Evolutionary conservation across 2,329 filamentous ascomycete species (phyloP), one percentile per base, ranked within the genome.

Genomic region (Aspergillus tanneri): DNA sequence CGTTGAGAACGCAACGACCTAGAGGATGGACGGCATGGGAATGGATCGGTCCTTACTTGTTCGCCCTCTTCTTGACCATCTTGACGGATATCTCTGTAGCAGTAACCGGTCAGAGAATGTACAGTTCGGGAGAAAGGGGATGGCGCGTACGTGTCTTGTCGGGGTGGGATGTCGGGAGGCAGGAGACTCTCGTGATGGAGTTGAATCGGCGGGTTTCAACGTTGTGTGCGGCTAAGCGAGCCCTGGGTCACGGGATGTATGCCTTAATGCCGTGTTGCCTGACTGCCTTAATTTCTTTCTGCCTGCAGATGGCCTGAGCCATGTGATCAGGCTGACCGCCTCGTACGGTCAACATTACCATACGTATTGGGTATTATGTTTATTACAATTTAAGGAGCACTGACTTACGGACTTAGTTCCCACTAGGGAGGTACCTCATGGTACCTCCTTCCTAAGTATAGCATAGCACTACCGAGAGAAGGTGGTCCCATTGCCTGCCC

Each of bases 31-130:
- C 59, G 54, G 61, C 48, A 60, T 58, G 30, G 18, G 46, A 55
- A 58, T 52, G 56, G 53, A 58, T 52, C 59, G 61, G 54, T 70
- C 79, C 46, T 73, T 83, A 86, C 83, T 87, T 87, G 77, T 81
- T 84, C 71, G 84, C 82, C 74, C 84, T 79, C 80, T 87, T 87
- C 80, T 87, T 86, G 77, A 86, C 83, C 84, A 86, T 87, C 72
- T 72, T 85, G 76, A 75, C 76, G 75, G 73, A 74, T 74, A 74
- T 68, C 58, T 70, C 61, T 68, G 63, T 56, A 56, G 56, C 54
- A 46, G 40, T 30, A 43, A 50, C 51, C 22, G 53, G 65, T 67
- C 56, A 66, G 64, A 64, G 55, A 56, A 50, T 60, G 52, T 58
- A 51, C 22, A 53, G 40, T 51, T 21, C 44, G 41, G 49, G 52